A percentile compares a stretch with the other conserved stretches of the same genome.
phyloP scores from a whole-genome alignment of 768 basidiomycete species.

The Termitomyces eurrhizus region DNA sequence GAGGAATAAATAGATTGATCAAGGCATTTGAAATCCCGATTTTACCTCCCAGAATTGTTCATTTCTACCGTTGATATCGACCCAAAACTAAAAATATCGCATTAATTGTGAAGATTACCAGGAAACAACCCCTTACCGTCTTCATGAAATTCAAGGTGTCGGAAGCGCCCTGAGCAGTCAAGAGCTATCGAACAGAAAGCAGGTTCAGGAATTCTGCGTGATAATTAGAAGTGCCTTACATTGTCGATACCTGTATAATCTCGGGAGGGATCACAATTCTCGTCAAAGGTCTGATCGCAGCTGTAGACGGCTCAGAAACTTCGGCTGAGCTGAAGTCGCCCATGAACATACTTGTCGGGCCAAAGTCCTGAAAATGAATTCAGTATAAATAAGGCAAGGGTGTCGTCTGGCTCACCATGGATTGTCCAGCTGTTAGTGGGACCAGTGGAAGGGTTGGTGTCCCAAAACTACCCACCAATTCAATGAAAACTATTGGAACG shows the following conservation, averaged over 20 bases:
- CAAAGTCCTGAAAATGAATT: slow-evolving; percentile 30
- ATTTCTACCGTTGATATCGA: slow-evolving; percentile 53
- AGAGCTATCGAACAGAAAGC: slow-evolving; percentile 39
- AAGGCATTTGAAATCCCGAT: background rate
- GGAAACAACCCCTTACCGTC: slow-evolving; percentile 20
- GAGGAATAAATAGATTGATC: background rate
- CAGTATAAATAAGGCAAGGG: slow-evolving; percentile 19
- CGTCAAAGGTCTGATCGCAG: slow-evolving; percentile 43
- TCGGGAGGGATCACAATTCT: slow-evolving; percentile 35
- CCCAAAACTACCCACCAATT: slow-evolving; percentile 57
- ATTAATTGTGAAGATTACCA: background rate
- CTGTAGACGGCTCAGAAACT: slow-evolving; percentile 26
- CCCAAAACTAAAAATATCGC: slow-evolving; percentile 46
- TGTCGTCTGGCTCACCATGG: slow-evolving; percentile 47
- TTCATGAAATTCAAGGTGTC: slow-evolving; percentile 60
- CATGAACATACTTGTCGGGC: slow-evolving; percentile 12
- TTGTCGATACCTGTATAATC: slow-evolving; percentile 29
- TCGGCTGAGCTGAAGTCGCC: background rate
- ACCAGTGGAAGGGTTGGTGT: slow-evolving; percentile 58
- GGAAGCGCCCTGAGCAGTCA: slow-evolving; percentile 52
- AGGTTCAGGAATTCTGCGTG: slow-evolving; percentile 11
- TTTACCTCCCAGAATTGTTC: slow-evolving; percentile 67
- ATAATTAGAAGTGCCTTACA: slow-evolving; percentile 17
- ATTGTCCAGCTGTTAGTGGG: slow-evolving; percentile 71
- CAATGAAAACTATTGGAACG: background rate